phyloP scores from a whole-genome alignment of 2,329 filamentous ascomycete species.

The Diaporthe sp. region DNA sequence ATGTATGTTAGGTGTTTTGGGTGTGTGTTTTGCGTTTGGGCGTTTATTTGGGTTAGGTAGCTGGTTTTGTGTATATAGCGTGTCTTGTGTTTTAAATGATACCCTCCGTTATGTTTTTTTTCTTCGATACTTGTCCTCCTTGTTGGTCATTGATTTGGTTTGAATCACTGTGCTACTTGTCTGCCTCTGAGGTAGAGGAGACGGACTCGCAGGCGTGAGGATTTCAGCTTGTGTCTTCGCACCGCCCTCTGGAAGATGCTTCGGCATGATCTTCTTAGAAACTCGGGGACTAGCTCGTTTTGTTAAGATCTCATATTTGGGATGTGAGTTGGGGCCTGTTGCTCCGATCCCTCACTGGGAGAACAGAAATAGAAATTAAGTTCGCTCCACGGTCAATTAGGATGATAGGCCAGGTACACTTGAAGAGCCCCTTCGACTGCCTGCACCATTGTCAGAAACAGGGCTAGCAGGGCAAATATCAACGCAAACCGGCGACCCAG shows the following conservation, averaged over 20 bases:
- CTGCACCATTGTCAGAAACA: conserved; percentile 55
- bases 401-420: conserved; percentile 47
- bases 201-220: background rate
- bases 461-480: conserved; percentile 47
- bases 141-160: too few species aligned
- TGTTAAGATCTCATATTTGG: background rate
- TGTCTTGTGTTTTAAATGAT: conserved; percentile 18
- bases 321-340: too few species aligned
- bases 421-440: conserved; percentile 57
- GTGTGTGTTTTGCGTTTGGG: conserved; percentile 24
- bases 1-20: conserved; percentile 40
- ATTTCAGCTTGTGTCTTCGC: background rate
- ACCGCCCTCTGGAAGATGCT: background rate
- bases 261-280: background rate
- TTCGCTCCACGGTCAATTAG: background rate
- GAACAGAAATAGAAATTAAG: background rate
- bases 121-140: background rate
- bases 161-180: background rate
- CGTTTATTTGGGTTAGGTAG: background rate
- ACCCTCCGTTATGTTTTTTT: background rate
- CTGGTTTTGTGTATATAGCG: background rate
- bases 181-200: background rate
- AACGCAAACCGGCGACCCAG: background rate
- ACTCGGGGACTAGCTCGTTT: background rate
- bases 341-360: background rate